These are phyloP conservation scores for Tricharina praecox DNA, from an alignment of 495 filamentous ascomycete genomes.

Conservation along the genomic window DNA sequence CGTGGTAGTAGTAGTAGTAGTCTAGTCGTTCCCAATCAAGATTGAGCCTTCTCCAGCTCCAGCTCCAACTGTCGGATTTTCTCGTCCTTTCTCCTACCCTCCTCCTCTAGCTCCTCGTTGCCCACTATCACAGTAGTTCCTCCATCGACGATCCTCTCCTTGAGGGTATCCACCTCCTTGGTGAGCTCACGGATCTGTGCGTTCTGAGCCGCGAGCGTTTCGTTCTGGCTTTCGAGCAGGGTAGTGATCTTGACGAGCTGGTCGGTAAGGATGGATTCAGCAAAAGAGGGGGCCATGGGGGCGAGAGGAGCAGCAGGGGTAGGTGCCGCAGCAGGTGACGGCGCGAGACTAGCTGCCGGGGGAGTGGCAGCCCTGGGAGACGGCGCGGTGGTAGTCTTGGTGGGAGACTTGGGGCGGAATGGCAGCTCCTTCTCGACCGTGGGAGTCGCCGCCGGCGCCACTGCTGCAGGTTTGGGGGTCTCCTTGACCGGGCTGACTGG, in stretches of 20 bases:
- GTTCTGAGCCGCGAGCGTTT: slow-evolving; percentile 8
- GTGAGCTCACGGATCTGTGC: slow-evolving; percentile 45
- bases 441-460: slow-evolving; percentile 13
- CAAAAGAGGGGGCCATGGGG: slow-evolving; percentile 10
- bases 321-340: slow-evolving; percentile 40
- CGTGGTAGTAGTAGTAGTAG: too few relatives aligned
- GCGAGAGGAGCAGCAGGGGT: slow-evolving; percentile 21
- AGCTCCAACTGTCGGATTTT: slow-evolving; percentile 51
- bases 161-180: slow-evolving; percentile 52
- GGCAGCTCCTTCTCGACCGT: slow-evolving; percentile 24
- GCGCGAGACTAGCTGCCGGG: slow-evolving; percentile 70
- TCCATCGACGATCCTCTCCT: slow-evolving; percentile 32
- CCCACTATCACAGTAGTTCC: slow-evolving; percentile 1
- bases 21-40: too few relatives aligned
- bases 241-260: slow-evolving; percentile 21
- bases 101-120: slow-evolving; percentile 12
- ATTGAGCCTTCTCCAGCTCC: slow-evolving; percentile 46
- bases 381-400: slow-evolving; percentile 47
- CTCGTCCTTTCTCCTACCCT: slow-evolving; percentile 44
- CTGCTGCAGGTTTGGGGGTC: slow-evolving; percentile 36
- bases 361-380: slow-evolving; percentile 40
- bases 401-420: slow-evolving; percentile 2
- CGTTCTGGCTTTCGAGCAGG: slow-evolving; percentile 16
- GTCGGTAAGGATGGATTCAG: background rate
- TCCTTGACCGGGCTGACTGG: slow-evolving; percentile 36